These are phyloP conservation scores for Apiospora rasikravindrae DNA, from an alignment of 2,329 filamentous ascomycete genomes.

Conservation along the genomic window DNA sequence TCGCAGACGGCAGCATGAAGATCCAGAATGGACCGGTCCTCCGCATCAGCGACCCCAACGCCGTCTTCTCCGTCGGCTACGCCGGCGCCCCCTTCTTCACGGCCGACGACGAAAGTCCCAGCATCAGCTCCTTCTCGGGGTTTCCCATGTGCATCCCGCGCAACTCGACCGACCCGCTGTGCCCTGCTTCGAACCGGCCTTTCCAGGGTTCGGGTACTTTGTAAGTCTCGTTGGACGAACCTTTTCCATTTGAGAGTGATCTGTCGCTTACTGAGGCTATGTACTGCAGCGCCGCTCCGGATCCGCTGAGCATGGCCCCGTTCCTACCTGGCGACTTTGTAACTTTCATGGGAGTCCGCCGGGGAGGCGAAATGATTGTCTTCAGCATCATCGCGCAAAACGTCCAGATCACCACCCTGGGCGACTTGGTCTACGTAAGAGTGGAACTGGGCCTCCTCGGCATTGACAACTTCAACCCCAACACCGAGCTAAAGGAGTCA, in stretches of 20 bases:
- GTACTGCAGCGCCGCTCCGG: slow-evolving; percentile 36
- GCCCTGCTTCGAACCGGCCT: slow-evolving; percentile 41
- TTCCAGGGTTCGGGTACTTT: slow-evolving; percentile 41
- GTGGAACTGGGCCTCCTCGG: slow-evolving; percentile 43
- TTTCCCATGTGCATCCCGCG: slow-evolving; percentile 59
- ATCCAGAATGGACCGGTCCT: slow-evolving; percentile 40
- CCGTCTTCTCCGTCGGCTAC: slow-evolving; percentile 47
- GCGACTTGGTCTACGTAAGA: slow-evolving; percentile 41
- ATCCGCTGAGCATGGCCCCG: slow-evolving; percentile 43
- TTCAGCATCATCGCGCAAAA: slow-evolving; percentile 45
- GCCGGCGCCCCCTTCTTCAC: slow-evolving; percentile 47
- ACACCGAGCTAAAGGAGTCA: slow-evolving; percentile 43
- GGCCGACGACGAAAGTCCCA: slow-evolving; percentile 54
- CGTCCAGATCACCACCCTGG: slow-evolving; percentile 41
- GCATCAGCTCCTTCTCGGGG: slow-evolving; percentile 52
- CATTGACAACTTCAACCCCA: slow-evolving; percentile 41
- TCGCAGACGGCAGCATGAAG: slow-evolving; percentile 40
- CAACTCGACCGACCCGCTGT: slow-evolving; percentile 42
- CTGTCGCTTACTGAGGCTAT: neutral
- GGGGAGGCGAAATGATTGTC: slow-evolving; percentile 39
- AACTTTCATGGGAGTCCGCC: slow-evolving; percentile 40
- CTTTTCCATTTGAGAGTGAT: no score
- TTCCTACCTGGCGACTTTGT: slow-evolving; percentile 45
- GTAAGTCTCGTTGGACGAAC: slow-evolving; percentile 32
- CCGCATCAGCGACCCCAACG: slow-evolving; percentile 52